Percentiles rank a stretch among this genome's conserved stretches.
Evolutionary conservation across 345 rosid genomes (phyloP).

Genomic region (Eucalyptus lansdowneana): DNA sequence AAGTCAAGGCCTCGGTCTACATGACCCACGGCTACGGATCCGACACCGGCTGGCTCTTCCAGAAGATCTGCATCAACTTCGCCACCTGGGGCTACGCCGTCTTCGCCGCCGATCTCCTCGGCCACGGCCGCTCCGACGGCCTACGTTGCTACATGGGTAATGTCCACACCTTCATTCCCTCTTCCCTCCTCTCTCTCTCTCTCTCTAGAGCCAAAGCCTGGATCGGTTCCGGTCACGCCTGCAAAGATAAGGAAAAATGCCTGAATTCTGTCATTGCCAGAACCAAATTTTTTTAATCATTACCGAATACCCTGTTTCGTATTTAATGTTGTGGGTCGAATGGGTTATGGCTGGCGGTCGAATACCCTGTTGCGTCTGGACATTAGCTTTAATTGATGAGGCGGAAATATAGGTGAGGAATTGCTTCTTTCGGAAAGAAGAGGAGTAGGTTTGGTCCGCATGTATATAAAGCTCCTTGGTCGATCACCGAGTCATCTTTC

Average conservation of each 20-base stretch:
- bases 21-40: slow-evolving; percentile 95
- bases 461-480: neutral
- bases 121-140: slow-evolving; percentile 95
- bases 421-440: neutral
- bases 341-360: neutral
- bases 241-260: neutral
- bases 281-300: neutral
- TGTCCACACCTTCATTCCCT: neutral
- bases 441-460: neutral
- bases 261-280: neutral
- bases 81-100: slow-evolving; percentile 95
- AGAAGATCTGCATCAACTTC: slow-evolving; percentile 72
- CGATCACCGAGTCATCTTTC: neutral
- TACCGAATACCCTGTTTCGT: neutral
- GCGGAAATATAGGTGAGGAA: neutral
- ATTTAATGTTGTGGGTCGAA: neutral
- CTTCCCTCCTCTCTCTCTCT: neutral
- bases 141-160: slow-evolving; percentile 85
- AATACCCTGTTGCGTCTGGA: neutral
- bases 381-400: neutral
- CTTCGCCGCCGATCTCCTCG: slow-evolving; percentile 90
- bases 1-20: slow-evolving; percentile 64
- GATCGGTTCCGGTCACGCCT: neutral
- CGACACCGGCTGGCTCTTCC: slow-evolving; percentile 90
- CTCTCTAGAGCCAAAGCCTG: neutral